Evolutionary conservation across 1,139 yeast genomes (phyloP).

Genomic region (Pneumocystis carinii): DNA sequence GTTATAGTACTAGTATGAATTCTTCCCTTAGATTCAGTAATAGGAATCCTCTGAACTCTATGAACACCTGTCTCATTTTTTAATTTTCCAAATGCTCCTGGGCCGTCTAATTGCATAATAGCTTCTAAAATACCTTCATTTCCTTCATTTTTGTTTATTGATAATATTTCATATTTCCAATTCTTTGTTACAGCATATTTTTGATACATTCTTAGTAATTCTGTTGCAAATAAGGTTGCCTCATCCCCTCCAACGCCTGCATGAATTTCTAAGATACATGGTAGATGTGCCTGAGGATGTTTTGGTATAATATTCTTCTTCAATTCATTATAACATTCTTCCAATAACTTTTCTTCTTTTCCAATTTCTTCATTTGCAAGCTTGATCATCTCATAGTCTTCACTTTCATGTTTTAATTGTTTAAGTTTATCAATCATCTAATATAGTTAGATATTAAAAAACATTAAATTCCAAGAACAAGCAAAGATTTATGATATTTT

Average conservation of each 20-base stretch:
- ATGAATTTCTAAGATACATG: conserved; percentile 69
- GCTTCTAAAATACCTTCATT: conserved; percentile 62
- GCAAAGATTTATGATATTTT: not conserved
- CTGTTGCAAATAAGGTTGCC: conserved; percentile 73
- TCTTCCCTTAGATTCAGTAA: conserved; percentile 84
- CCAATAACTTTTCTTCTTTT: conserved; percentile 16
- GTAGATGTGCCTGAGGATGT: conserved; percentile 58
- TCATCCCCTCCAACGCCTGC: conserved; percentile 97
- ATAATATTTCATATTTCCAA: conserved; percentile 54
- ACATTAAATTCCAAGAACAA: not conserved
- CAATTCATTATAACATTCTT: conserved; percentile 29
- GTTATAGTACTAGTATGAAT: conserved; percentile 95
- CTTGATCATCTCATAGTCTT: conserved; percentile 26
- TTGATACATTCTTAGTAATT: conserved; percentile 66
- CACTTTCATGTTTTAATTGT: conserved; percentile 26
- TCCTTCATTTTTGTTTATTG: conserved; percentile 21
- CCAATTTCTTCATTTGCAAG: conserved; percentile 38
- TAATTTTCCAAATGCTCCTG: conserved; percentile 59
- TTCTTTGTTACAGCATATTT: conserved; percentile 47
- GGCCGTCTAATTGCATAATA: conserved; percentile 53
- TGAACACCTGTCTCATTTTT: conserved; percentile 92
- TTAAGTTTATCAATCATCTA: conserved; percentile 16
- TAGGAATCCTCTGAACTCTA: conserved; percentile 86
- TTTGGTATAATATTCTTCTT: conserved; percentile 55
- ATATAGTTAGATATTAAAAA: not conserved